Conservation (phyloP, 306 rosid genomes). For the Oemleria cerasiformis region DNA sequence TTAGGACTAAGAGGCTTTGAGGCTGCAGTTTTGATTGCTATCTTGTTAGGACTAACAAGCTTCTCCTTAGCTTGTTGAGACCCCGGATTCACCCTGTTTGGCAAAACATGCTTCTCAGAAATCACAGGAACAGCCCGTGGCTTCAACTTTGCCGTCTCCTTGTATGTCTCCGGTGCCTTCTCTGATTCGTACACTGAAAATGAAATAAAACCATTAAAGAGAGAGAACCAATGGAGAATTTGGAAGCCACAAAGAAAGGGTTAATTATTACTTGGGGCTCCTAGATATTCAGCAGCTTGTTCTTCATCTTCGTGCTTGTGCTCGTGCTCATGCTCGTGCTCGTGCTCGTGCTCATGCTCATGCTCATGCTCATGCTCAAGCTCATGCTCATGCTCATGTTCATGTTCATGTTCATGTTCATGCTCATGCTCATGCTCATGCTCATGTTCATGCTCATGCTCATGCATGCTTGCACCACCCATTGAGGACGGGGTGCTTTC, state of each 20-base stretch:
- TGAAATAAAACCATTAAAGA: conserved; percentile 3
- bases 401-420: too few species aligned
- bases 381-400: too few species aligned
- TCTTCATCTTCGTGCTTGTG: conserved; percentile 39
- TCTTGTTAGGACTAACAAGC: conserved; percentile 25
- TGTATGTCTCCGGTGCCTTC: conserved; percentile 44
- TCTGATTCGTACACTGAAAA: conserved; percentile 73
- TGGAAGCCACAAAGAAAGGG: neutral
- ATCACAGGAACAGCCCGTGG: conserved; percentile 42
- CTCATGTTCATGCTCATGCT: conserved; percentile 37
- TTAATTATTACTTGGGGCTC: conserved; percentile 65
- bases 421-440: conserved; percentile 15
- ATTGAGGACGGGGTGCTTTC: conserved; percentile 36
- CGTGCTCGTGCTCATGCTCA: too few species aligned
- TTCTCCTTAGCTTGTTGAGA: conserved; percentile 28
- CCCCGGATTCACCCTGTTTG: conserved; percentile 29
- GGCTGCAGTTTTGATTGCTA: conserved; percentile 7
- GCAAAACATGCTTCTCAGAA: conserved; percentile 48
- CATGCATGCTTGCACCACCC: conserved; percentile 38
- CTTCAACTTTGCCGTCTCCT: conserved; percentile 40
- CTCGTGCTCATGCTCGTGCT: neutral
- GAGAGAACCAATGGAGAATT: neutral
- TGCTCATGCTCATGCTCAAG: too few species aligned
- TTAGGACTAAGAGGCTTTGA: conserved; percentile 19
- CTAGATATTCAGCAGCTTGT: conserved; percentile 59